Conservation (phyloP, 305 asterid genomes). For the Fraxinus baroniana region DNA sequence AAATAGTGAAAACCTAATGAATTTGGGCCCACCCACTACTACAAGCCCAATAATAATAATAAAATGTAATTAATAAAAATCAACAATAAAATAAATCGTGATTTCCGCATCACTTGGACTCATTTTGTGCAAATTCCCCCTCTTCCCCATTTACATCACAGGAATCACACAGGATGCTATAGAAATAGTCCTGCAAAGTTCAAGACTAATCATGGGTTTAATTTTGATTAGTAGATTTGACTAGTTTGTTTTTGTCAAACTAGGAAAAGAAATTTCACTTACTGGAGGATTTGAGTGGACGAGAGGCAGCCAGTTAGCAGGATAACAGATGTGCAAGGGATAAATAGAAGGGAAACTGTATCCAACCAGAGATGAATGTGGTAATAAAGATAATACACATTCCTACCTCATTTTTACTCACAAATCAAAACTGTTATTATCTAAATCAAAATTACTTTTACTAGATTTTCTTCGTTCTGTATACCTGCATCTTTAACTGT, state of each 20-base stretch:
- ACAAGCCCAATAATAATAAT: too few relatives aligned
- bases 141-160: neutral
- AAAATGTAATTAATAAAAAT: too few relatives aligned
- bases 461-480: constrained; percentile 35
- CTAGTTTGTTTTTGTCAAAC: neutral
- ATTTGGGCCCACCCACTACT: too few relatives aligned
- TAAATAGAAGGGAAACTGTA: neutral
- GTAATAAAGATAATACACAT: constrained; percentile 21
- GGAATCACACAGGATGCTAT: neutral
- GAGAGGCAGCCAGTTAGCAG: constrained; percentile 29
- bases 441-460: constrained; percentile 27
- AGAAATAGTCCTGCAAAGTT: neutral
- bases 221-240: neutral
- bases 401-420: constrained; percentile 18
- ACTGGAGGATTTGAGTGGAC: constrained; percentile 25
- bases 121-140: constrained; percentile 9
- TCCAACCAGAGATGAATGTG: constrained; percentile 18
- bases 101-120: neutral
- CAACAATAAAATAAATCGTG: too few relatives aligned
- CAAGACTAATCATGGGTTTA: neutral
- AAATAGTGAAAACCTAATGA: too few relatives aligned
- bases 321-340: constrained; percentile 16
- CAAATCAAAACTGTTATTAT: constrained; percentile 1
- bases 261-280: constrained; percentile 9
- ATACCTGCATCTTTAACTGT: constrained; percentile 14